Evolutionary conservation across 176 grass and related monocot species (phyloP), one percentile per base, ranked within the genome.

Genomic region (Oryza glumipatula): DNA sequence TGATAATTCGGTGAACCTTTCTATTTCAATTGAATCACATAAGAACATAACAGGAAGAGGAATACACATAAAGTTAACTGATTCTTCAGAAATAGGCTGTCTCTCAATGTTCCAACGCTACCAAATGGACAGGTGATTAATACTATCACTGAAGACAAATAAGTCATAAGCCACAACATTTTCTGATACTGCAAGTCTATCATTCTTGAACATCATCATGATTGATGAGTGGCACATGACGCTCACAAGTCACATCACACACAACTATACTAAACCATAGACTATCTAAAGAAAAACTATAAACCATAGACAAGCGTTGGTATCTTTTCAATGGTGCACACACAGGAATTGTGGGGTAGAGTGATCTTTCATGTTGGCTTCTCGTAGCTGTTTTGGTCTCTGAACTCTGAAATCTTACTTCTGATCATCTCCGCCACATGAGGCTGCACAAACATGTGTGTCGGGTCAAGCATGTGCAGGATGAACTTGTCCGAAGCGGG

Each of bases 391-490:
- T 96, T 99, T 63, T 94, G 96, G 43, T 99, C 93, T 86, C 93
- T 94, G 79, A 99, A 99, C 72, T 99, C 93, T 0, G 88, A 26
- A 6, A 99, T 92, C 88, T 94, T 96, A 6, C 88, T 94, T 79
- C 76, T 87, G 79, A 99, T 99, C 76, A 88, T 92, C 6, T 76
- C 85, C 2, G 66, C 91, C 56, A 91, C 88, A 76, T 92, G 83
- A 77, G 93, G 89, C 71, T 99, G 93, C 76, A 99, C 94, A 87
- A 99, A 94, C 83, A 99, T 99, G 81, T 94, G 88, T 0, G 96
- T 94, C 70, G 68, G 78, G 64, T 95, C 96, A 49, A 98, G 93
- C 66, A 90, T 80, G 41, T 98, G 96, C 63, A 98, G 26, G 12
- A 98, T 98, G 83, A 98, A 96, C 83, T 69, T 96, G 6, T 98